Base-by-base conservation (phyloP, 1,284 basidiomycete genomes). In the Taiwanofungus camphoratus region DNA sequence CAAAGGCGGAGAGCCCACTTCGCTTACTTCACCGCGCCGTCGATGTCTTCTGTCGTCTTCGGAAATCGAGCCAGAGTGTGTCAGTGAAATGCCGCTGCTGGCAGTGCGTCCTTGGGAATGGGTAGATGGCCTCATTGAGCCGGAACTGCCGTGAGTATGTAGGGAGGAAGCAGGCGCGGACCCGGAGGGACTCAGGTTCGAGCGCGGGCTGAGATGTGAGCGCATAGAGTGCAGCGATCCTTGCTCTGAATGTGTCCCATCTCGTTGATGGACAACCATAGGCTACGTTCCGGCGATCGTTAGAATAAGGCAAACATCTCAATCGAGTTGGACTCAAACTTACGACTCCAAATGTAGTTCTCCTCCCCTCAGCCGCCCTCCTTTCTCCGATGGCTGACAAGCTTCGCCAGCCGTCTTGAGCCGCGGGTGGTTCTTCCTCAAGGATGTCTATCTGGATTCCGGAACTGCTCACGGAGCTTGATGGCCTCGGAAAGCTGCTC, bases 221-320 rank as follows among this genome's bases (percentile, higher is more conserved):
- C 65, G 68, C 66, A 75, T 71, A 0, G 80, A 82, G 53, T 79
- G 73, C 13, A 84, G 55, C 1, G 81, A 84, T 21, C 71, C 76
- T 50, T 71, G 68, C 52, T 83, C 77, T 20, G 82, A 80, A n/a
- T 36, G 48, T 1, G 53, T 45, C 44, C 54, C 46, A 54, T 66
- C 66, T 24, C 54, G 57, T 24, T 69, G 68, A 39, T 74, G 67
- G 29, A 74, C 58, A 40, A 73, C 58, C 54, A 65, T 59, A 11
- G 69, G 67, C 67, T 68, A 45, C n/a, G n/a, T n/a, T n/a, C 27
- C 36, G 20, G 13, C 30, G 11, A 24, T n/a, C 19, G 15, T 31
- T 30, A 34, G 39, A 31, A 49, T 30, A n/a, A 41, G 33, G 18
- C 5, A 34, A 21, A 4, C 33, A n/a, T 13, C 18, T 31, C 6